These are phyloP conservation scores for Balamuthia mandrillaris DNA, from an alignment of 208 protist genomes.

Conservation along the genomic window DNA sequence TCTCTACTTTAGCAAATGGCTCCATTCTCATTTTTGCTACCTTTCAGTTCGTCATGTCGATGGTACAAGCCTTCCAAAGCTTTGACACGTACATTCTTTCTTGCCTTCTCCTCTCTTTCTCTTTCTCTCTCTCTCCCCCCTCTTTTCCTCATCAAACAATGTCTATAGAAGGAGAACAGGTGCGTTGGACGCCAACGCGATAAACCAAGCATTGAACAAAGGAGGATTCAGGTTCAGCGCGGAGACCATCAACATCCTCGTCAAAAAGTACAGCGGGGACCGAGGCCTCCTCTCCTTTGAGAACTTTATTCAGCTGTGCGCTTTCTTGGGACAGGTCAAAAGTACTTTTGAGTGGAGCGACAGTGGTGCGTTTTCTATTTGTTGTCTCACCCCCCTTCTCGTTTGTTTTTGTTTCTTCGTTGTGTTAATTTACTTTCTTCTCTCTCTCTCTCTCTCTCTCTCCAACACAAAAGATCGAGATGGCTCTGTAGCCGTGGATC, in stretches of 20 bases:
- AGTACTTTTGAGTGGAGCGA: conserved; percentile 27
- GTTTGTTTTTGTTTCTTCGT: neutral
- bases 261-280: conserved; percentile 3
- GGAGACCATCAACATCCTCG: neutral
- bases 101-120: too few relatives aligned
- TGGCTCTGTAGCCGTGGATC: neutral
- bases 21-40: too few relatives aligned
- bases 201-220: neutral
- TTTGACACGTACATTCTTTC: neutral
- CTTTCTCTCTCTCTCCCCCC: too few relatives aligned
- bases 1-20: too few relatives aligned
- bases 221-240: conserved; percentile 24
- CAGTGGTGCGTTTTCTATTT: neutral
- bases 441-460: neutral
- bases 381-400: neutral
- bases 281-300: neutral
- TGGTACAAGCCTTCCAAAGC: neutral
- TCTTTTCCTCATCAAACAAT: too few relatives aligned
- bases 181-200: neutral
- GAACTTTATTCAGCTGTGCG: conserved; percentile 27
- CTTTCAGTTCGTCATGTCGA: conserved; percentile 10
- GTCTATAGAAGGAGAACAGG: too few relatives aligned
- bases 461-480: neutral
- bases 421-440: neutral
- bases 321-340: neutral